Percentiles rank a stretch among this genome's conserved stretches.
These are phyloP conservation scores for Paramecium caudatum DNA, from an alignment of 73 alveolate species.

Conservation along the genomic window DNA sequence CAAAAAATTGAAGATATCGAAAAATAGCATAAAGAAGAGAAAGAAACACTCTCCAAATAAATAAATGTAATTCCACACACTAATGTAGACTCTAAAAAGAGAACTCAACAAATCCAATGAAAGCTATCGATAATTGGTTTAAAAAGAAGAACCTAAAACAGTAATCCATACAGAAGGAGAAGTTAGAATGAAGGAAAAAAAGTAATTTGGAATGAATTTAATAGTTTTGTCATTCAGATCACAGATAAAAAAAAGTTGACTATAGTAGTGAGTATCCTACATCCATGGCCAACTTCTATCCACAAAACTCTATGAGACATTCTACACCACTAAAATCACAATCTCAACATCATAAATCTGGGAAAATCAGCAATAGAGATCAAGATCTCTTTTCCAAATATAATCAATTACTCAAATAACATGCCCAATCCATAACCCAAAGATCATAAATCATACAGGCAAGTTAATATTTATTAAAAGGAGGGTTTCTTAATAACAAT, in stretches of 20 bases:
- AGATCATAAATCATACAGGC: constrained; percentile 29
- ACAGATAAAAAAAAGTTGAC: constrained; percentile 18
- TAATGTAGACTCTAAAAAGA: not conserved
- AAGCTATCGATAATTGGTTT: not conserved
- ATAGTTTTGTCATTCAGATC: constrained; percentile 65
- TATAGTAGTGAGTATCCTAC: constrained; percentile 60
- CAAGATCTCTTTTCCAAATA: constrained; percentile 16
- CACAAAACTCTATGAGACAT: constrained; percentile 1
- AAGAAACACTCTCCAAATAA: not conserved
- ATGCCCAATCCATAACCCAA: constrained; percentile 8
- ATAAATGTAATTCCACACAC: not conserved
- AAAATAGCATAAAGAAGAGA: constrained; percentile 61
- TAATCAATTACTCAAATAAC: constrained; percentile 33
- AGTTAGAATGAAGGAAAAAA: constrained; percentile 39
- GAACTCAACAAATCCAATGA: not conserved
- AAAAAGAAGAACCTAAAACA: not conserved
- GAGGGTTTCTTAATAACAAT: not conserved
- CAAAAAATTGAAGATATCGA: constrained; percentile 65
- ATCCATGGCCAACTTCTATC: not conserved
- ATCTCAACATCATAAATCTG: constrained; percentile 34
- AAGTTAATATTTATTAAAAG: not conserved
- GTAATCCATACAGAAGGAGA: constrained; percentile 42
- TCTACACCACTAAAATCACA: constrained; percentile 50
- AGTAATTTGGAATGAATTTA: not conserved
- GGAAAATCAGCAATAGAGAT: not conserved